Base-by-base conservation (phyloP, 2,329 filamentous ascomycete genomes). In the Fusarium sp. region DNA sequence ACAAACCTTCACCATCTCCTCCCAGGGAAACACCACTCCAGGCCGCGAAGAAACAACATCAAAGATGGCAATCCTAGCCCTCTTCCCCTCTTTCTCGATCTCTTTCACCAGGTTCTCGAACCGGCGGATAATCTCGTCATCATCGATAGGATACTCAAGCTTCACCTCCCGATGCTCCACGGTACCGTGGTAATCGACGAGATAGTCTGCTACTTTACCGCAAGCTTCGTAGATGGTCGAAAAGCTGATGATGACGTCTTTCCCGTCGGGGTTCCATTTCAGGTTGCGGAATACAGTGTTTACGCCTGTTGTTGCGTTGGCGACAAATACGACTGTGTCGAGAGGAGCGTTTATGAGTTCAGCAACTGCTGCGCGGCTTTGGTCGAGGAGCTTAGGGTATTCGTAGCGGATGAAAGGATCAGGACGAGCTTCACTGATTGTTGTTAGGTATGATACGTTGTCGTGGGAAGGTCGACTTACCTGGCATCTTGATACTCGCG, bases 271-370 rank as follows among this genome's bases (percentile, higher is more conserved):
- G 40, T 88, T 79, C 85, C 90, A 97, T 2, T 78, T 76, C 4
- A 98, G 79, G 77, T 92, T 95, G 44, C 91, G 89, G n/a, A 97
- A 86, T 8, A 97, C 88, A 0, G 90, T 92, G 81, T 96, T 95
- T 49, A 94, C 81, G 25, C 89, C 93, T 0, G 88, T 90, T 0
- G 93, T 97, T 15, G 94, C 93, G 78, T 98, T 98, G 61, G 88
- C 83, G 1, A 97, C 89, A 70, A 97, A 91, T 1, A 97, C 94
- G 42, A 92, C 83, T 12, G 90, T 89, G 12, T 90, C 85, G 2
- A 83, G 76, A 0, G 91, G 89, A 0, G 88, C 91, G 65, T 92
- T 88, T 65, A 98, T 82, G 24, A 93, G 75, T 25, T 82, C 78
- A 2, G 92, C 91, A 7, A 95, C 82, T 5, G 90, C 90, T 87